Evolutionary conservation across 495 filamentous ascomycete genomes (phyloP), one percentile per base, ranked within the genome.

Genomic region (Xylaria bambusicola): DNA sequence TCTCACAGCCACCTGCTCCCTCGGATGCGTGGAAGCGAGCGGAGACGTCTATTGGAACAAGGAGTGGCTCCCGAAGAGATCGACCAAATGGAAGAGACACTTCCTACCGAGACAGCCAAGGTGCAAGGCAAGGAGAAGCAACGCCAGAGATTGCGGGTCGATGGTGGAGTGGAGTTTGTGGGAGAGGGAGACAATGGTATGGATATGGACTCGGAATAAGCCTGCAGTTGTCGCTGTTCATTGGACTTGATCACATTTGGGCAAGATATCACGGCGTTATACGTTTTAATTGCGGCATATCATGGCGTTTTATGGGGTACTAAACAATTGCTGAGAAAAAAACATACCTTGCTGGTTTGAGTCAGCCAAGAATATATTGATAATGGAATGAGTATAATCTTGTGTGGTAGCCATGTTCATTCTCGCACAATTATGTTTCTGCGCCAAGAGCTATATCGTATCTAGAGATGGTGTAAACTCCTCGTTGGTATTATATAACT

Each of bases 1-100:
- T 84, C 90, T 81, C 92, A 96, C 74, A 88, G 90, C 79, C 95
- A 98, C 76, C 80, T 98, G 70, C 74, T 93, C 60, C 88, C 88
- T 47, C 75, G 78, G 58, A 75, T 85, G 62, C 76, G 84, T 69
- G 83, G 80, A 61, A 80, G 75, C 62, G 77, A 84, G 73, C 80
- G 79, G 75, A 69, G 73, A 60, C 58, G 74, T 49, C 69, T 80
- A 54, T 31, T 59, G 38, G 80, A 82, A 71, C 74, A 79, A 64
- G 76, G 74, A 47, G 76, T 80, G 54, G 46, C 60, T 62, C 77
- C 80, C 57, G 79, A 77, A 61, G 65, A 76, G 58, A 76, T 74
- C 67, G 84, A 85, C 75, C 85, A 90, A 72, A 66, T 78, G 35
- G 76, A 81, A 60, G 56, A 70, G 56, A 68, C 61, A 8, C 61